These are phyloP conservation scores for Candida smagusa DNA, from an alignment of 1,139 yeast species.

Conservation along the genomic window DNA sequence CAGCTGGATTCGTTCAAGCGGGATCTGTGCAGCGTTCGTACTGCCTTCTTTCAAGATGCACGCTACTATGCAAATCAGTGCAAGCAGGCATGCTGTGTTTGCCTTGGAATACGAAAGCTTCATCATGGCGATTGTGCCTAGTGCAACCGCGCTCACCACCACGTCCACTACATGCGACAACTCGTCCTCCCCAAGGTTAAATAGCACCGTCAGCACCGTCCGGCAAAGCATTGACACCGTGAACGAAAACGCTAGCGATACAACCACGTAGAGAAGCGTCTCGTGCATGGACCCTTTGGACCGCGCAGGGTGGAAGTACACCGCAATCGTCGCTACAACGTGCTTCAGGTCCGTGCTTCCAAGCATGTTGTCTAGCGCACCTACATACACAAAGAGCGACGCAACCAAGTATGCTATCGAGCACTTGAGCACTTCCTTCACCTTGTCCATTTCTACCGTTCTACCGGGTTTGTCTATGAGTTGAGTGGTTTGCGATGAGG, in stretches of 20 bases:
- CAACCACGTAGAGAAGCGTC: constrained; percentile 57
- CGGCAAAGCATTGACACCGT: constrained; percentile 55
- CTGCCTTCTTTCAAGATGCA: constrained; percentile 79
- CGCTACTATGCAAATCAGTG: constrained; percentile 68
- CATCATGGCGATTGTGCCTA: constrained; percentile 66
- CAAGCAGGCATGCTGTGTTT: constrained; percentile 77
- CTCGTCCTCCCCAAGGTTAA: constrained; percentile 45
- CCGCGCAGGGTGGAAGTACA: constrained; percentile 80
- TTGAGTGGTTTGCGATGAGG: constrained; percentile 3
- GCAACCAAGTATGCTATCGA: constrained; percentile 71
- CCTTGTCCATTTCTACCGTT: not conserved
- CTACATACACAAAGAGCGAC: constrained; percentile 70
- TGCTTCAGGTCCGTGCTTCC: constrained; percentile 78
- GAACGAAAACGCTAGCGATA: constrained; percentile 57
- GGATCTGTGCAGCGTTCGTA: constrained; percentile 58
- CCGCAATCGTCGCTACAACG: constrained; percentile 77
- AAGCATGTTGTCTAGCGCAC: constrained; percentile 49
- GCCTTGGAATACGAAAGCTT: constrained; percentile 67
- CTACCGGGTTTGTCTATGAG: constrained; percentile 8
- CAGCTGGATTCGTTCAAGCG: constrained; percentile 52
- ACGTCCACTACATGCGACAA: constrained; percentile 58
- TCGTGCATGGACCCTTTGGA: constrained; percentile 81
- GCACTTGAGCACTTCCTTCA: constrained; percentile 52
- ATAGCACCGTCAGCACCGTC: constrained; percentile 47
- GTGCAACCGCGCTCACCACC: constrained; percentile 49